Evolutionary conservation across 208 protist genomes (phyloP).

Genomic region (Crithidia expoeki): DNA sequence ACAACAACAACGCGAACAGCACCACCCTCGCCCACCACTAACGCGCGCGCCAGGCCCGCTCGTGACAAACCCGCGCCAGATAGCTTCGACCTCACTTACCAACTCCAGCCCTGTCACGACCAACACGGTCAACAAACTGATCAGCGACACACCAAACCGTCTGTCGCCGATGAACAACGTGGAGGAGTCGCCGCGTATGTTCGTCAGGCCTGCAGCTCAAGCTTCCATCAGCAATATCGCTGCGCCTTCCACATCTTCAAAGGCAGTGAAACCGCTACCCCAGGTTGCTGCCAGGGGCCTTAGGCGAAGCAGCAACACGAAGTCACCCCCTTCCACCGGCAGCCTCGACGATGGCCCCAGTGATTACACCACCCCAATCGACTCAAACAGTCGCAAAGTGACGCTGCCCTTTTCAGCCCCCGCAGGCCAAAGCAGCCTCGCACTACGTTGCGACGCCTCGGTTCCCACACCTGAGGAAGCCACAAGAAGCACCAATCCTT

Average conservation of each 20-base stretch:
- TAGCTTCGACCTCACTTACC: background rate
- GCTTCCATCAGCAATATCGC: background rate
- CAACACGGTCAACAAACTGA: background rate
- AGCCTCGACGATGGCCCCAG: background rate
- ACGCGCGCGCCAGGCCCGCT: slow-evolving; percentile 4
- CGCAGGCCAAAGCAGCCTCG: slow-evolving; percentile 1
- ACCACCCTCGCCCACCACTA: background rate
- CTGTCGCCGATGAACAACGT: slow-evolving; percentile 1
- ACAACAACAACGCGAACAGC: background rate
- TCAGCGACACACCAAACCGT: slow-evolving; percentile 8
- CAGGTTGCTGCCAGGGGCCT: background rate
- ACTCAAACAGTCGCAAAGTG: background rate
- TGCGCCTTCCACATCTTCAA: background rate
- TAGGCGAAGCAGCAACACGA: background rate
- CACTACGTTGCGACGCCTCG: background rate
- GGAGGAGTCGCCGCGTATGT: background rate
- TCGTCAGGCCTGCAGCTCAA: background rate
- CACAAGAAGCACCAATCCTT: background rate
- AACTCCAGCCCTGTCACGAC: background rate
- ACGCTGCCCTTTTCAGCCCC: slow-evolving; percentile 16
- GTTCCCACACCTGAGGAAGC: background rate
- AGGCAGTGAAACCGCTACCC: background rate
- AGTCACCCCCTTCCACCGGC: slow-evolving; percentile 3
- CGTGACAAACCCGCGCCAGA: background rate
- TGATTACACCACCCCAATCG: background rate